Evolutionary conservation across 1,284 basidiomycete species (phyloP).

Genomic region (Takashimella tepidaria): DNA sequence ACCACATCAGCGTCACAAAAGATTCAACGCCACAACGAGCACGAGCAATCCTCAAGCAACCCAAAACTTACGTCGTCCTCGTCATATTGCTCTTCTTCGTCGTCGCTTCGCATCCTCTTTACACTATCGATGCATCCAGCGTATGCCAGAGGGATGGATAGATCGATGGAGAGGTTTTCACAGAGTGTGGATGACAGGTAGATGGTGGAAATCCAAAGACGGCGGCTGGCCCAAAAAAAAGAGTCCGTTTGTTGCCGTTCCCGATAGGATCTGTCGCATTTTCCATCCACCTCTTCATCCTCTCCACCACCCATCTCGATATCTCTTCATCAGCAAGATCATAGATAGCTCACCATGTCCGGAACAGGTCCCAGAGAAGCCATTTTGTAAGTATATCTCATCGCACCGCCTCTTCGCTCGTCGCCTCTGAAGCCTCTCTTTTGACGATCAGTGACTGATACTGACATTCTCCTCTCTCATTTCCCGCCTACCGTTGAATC

Average conservation of each 20-base stretch:
- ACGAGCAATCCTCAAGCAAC: slow-evolving; percentile 2
- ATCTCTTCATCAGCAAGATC: not conserved
- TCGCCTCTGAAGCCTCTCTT: not conserved
- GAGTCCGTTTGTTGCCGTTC: not conserved
- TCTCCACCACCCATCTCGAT: slow-evolving; percentile 3
- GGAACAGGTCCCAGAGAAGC: slow-evolving; percentile 82
- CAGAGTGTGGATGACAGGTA: slow-evolving; percentile 1
- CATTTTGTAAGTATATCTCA: slow-evolving; percentile 59
- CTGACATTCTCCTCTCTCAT: slow-evolving; percentile 4
- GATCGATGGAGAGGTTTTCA: too few species aligned
- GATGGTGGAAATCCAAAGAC: too few species aligned
- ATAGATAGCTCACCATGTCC: slow-evolving; percentile 58
- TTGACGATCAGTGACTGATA: not conserved
- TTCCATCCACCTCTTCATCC: slow-evolving; percentile 2
- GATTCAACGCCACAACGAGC: slow-evolving; percentile 4
- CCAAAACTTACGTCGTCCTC: slow-evolving; percentile 15
- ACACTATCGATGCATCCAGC: not conserved
- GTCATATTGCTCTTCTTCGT: slow-evolving; percentile 34
- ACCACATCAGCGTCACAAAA: slow-evolving; percentile 7
- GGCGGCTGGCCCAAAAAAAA: not conserved
- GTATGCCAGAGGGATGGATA: too few species aligned
- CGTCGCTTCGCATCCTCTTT: slow-evolving; percentile 29
- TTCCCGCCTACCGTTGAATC: not conserved
- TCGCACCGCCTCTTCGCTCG: not conserved
- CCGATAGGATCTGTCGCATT: not conserved